A percentile compares a stretch with the other conserved stretches of the same genome.
phyloP scores from a whole-genome alignment of 208 protist species.

The Leishmania braziliensis region DNA sequence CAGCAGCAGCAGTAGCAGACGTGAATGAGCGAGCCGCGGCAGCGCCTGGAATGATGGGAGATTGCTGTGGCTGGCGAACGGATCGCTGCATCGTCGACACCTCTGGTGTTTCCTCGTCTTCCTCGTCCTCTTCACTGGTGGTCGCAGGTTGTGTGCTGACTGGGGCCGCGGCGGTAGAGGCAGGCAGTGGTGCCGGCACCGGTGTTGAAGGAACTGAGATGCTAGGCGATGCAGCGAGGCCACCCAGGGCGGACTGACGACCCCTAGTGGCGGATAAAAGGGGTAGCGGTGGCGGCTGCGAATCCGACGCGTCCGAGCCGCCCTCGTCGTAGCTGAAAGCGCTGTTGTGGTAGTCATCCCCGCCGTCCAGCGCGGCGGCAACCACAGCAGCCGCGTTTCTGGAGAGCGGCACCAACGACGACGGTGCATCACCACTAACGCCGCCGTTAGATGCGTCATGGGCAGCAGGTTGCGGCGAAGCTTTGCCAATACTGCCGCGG shows the following conservation, averaged over 20 bases:
- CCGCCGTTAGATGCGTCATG: not conserved
- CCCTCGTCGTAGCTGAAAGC: constrained; percentile 1
- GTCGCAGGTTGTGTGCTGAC: not conserved
- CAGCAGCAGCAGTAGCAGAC: not conserved
- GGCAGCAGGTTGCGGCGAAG: not conserved
- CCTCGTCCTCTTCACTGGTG: constrained; percentile 36
- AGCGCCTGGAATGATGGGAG: not conserved
- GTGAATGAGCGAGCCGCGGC: not conserved
- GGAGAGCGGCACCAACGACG: not conserved
- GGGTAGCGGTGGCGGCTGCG: constrained; percentile 16
- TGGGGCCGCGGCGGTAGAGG: not conserved
- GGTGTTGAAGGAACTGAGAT: not conserved
- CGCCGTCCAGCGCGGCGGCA: constrained; percentile 29
- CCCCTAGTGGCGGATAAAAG: constrained; percentile 17
- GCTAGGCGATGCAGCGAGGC: not conserved
- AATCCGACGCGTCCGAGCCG: not conserved
- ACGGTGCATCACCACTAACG: not conserved
- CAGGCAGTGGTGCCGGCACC: not conserved
- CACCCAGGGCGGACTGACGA: not conserved
- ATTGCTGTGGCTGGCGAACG: not conserved
- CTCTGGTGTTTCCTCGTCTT: constrained; percentile 25
- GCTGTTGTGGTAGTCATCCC: constrained; percentile 1
- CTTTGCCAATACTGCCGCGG: not conserved
- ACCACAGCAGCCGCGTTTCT: constrained; percentile 18
- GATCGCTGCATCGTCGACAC: not conserved